Conservation (phyloP, 805 yeast genomes). For the Candida adriatica region DNA sequence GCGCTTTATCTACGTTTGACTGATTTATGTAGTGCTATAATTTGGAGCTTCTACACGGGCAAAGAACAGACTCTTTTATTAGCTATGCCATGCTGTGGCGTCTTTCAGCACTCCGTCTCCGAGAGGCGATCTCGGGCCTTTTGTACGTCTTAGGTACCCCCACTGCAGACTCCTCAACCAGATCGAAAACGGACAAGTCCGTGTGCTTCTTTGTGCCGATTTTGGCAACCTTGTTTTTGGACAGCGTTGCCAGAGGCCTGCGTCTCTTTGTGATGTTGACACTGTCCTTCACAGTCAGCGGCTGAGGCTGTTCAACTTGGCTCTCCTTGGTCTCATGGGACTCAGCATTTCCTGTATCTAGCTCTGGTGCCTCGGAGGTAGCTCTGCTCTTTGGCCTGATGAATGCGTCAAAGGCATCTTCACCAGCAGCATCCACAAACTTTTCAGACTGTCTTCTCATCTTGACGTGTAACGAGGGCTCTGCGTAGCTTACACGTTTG, state of each 20-base stretch:
- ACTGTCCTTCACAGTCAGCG: slow-evolving; percentile 18
- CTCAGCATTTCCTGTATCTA: slow-evolving; percentile 1
- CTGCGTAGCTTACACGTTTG: slow-evolving; percentile 55
- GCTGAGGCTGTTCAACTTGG: slow-evolving; percentile 7
- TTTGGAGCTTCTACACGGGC: too few relatives aligned
- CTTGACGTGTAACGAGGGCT: slow-evolving; percentile 61
- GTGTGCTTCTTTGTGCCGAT: slow-evolving; percentile 9
- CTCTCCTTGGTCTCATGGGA: slow-evolving; percentile 11
- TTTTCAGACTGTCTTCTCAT: slow-evolving; percentile 60
- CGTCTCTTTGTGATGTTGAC: slow-evolving; percentile 23
- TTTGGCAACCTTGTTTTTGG: slow-evolving; percentile 16
- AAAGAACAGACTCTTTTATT: too few relatives aligned
- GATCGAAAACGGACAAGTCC: slow-evolving; percentile 24
- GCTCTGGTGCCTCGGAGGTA: slow-evolving; percentile 1
- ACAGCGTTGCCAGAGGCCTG: slow-evolving; percentile 16
- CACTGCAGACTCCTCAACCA: slow-evolving; percentile 23
- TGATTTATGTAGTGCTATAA: too few relatives aligned
- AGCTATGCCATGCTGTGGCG: too few relatives aligned
- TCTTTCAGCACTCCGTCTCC: slow-evolving; percentile 15
- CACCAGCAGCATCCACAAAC: slow-evolving; percentile 52
- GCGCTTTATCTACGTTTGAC: too few relatives aligned
- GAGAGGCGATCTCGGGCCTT: slow-evolving; percentile 15
- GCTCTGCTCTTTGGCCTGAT: slow-evolving; percentile 5
- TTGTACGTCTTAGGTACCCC: slow-evolving; percentile 25
- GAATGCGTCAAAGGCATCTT: slow-evolving; percentile 12